Conservation (phyloP, 192 early-diverging fungal species). For the Backusella westeae region DNA sequence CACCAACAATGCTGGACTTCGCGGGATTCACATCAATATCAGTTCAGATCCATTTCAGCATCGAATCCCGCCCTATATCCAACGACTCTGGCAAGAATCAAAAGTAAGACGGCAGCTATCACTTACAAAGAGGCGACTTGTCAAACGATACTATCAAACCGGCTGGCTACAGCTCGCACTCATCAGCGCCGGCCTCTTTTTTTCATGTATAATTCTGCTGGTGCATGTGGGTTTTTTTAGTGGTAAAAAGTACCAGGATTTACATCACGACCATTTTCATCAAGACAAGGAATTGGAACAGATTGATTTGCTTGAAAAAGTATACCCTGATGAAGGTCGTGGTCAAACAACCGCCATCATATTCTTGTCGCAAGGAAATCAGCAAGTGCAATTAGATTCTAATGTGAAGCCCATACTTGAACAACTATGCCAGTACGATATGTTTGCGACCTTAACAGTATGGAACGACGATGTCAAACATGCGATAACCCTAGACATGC, state of each 20-base stretch:
- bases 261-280: conserved; percentile 24
- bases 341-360: conserved; percentile 46
- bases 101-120: conserved; percentile 12
- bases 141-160: conserved; percentile 12
- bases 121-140: not conserved
- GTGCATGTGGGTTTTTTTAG: conserved; percentile 34
- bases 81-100: conserved; percentile 35
- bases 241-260: conserved; percentile 31
- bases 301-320: conserved; percentile 37
- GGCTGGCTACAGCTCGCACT: not conserved
- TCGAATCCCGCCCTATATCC: conserved; percentile 33
- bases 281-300: not conserved
- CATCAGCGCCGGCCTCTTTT: not conserved
- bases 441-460: conserved; percentile 54
- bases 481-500: conserved; percentile 31
- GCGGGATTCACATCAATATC: conserved; percentile 42
- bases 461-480: conserved; percentile 51
- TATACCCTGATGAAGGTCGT: conserved; percentile 49
- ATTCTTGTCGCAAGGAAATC: conserved; percentile 3
- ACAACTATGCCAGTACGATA: conserved; percentile 51
- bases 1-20: not conserved
- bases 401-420: conserved; percentile 45
- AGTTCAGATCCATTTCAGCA: conserved; percentile 41
- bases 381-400: conserved; percentile 28
- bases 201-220: conserved; percentile 26